Percentiles rank a stretch among this genome's conserved stretches.
These are phyloP conservation scores for Esteya vermicola DNA, from an alignment of 2,329 filamentous ascomycete species.

Conservation along the genomic window DNA sequence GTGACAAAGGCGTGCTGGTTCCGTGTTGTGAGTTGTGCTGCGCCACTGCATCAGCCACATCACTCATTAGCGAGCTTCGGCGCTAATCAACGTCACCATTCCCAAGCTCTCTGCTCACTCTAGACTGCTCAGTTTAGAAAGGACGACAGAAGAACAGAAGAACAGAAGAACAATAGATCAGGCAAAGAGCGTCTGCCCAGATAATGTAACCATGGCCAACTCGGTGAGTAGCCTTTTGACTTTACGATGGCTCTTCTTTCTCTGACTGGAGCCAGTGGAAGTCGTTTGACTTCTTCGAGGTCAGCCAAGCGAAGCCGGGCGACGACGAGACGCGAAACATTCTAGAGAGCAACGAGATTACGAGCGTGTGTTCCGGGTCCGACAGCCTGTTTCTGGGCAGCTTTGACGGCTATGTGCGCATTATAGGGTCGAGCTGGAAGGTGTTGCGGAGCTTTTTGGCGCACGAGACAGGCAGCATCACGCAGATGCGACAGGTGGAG, in stretches of 20 bases:
- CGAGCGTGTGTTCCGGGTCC: conserved; percentile 72
- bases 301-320: conserved; percentile 64
- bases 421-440: conserved; percentile 79
- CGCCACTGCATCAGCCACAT: neutral
- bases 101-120: no score
- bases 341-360: conserved; percentile 72
- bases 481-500: conserved; percentile 83
- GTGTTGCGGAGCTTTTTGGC: conserved; percentile 75
- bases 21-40: no score
- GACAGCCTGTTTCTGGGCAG: conserved; percentile 83
- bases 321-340: conserved; percentile 67
- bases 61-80: neutral
- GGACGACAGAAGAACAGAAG: no score
- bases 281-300: conserved; percentile 98
- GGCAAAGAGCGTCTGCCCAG: no score
- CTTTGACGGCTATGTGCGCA: conserved; percentile 72
- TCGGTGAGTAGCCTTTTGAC: conserved; percentile 12
- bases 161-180: no score
- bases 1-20: neutral
- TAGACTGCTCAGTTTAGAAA: no score
- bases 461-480: conserved; percentile 66
- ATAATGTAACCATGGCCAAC: conserved; percentile 19
- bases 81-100: no score
- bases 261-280: conserved; percentile 57
- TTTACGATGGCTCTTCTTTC: neutral